Evolutionary conservation across 108 stramenopile species (phyloP).

Genomic region (Discostella pseudostelligera): DNA sequence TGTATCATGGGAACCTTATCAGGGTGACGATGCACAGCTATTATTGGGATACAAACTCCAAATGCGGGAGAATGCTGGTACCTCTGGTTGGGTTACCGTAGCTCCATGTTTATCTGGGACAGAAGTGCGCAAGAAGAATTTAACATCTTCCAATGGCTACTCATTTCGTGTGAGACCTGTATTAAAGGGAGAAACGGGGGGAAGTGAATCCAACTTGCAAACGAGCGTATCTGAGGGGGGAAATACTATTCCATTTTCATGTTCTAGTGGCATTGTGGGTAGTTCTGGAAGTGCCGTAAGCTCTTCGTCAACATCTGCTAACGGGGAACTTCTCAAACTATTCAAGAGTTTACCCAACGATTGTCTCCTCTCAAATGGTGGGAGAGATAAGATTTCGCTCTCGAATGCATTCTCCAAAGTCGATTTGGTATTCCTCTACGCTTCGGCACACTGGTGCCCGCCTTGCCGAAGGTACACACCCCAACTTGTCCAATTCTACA

Average conservation of each 20-base stretch:
- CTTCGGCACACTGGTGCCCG: conserved; percentile 72
- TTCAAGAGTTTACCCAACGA: conserved; percentile 57
- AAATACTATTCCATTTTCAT: conserved; percentile 58
- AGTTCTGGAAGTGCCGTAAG: conserved; percentile 28
- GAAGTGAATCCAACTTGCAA: conserved; percentile 32
- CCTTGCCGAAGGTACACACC: conserved; percentile 92
- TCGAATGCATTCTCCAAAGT: conserved; percentile 63
- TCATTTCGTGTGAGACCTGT: conserved; percentile 74
- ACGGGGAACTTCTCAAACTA: conserved; percentile 24
- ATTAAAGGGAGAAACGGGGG: conserved; percentile 36
- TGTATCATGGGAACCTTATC: conserved; percentile 17
- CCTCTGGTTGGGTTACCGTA: conserved; percentile 64
- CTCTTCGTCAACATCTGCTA: conserved; percentile 3
- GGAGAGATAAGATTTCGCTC: conserved; percentile 43
- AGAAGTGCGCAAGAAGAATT: conserved; percentile 75
- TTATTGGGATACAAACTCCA: conserved; percentile 63
- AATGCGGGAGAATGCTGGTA: conserved; percentile 75
- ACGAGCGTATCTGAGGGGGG: conserved; percentile 38
- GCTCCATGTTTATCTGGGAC: conserved; percentile 57
- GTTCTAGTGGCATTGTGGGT: conserved; percentile 53
- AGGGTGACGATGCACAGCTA: conserved; percentile 10
- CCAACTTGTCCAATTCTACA: conserved; percentile 78
- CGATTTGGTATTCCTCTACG: conserved; percentile 78
- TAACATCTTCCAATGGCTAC: conserved; percentile 64
- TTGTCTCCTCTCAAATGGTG: conserved; percentile 49